Evolutionary conservation across 495 filamentous ascomycete species (phyloP).

Genomic region (Aspergillus ellipticus): DNA sequence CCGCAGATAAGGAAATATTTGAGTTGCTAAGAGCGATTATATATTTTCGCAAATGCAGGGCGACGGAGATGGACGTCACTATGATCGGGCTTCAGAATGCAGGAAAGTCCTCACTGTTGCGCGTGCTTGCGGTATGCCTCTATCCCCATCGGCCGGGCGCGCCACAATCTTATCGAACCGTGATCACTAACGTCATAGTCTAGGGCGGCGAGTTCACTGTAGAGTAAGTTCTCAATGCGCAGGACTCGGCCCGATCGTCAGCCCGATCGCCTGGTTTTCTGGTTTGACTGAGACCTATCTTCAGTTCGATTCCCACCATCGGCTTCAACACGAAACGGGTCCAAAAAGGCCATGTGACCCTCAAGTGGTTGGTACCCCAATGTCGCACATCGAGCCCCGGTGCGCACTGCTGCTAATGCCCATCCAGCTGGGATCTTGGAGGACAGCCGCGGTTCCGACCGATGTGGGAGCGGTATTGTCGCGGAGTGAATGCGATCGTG

Average conservation of each 20-base stretch:
- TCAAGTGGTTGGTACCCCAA: constrained; percentile 70
- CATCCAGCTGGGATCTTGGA: constrained; percentile 83
- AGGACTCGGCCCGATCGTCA: constrained; percentile 2
- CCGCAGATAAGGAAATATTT: constrained; percentile 28
- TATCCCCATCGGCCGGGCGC: background rate
- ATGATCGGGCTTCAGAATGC: constrained; percentile 99
- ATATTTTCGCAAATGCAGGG: constrained; percentile 54
- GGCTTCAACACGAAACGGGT: constrained; percentile 99
- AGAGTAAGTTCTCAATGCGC: constrained; percentile 68
- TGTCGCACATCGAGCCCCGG: background rate
- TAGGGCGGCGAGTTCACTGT: constrained; percentile 98
- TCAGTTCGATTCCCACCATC: constrained; percentile 94
- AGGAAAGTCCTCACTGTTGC: constrained; percentile 91
- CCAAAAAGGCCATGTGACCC: constrained; percentile 95
- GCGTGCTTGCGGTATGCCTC: constrained; percentile 83
- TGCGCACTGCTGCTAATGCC: constrained; percentile 16
- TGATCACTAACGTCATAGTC: constrained; percentile 24
- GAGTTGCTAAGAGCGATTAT: constrained; percentile 20
- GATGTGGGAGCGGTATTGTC: constrained; percentile 99
- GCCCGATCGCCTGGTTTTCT: background rate
- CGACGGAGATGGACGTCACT: constrained; percentile 98
- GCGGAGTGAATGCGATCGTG: constrained; percentile 96
- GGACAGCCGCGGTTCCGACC: constrained; percentile 95
- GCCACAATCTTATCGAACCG: background rate
- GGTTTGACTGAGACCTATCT: constrained; percentile 36